Base-by-base conservation (phyloP, 192 early-diverging fungal genomes). In the Backusella psychrophila region DNA sequence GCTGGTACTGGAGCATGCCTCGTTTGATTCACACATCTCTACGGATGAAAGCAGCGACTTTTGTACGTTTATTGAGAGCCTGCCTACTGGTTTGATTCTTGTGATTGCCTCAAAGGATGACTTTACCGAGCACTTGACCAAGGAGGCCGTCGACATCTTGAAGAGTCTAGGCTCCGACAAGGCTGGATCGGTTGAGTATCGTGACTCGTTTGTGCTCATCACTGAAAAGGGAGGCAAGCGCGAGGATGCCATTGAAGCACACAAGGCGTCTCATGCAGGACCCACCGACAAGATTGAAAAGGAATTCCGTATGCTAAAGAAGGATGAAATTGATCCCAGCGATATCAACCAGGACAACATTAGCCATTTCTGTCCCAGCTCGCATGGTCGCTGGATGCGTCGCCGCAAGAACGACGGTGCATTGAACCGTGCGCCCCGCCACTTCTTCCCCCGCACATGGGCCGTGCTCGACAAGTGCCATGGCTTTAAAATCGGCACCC, bases 191-290 rank as follows among this genome's bases (percentile, higher is more conserved):
- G 56, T 93, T 33, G 72, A 81, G 38, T 94, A 93, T 78, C 90
- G 94, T 56, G 95, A 96, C 71, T 94, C 93, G 23, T 96, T 90
- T 89, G 93, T 90, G 67, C 46, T 96, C n/a, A 90, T 96, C 81
- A 91, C 91, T 3, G 88, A 93, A 71, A 94, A 94, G 82, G 38
- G 38, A 44, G 91, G 91, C 73, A 87, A 89, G 1, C 29, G 35
- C 1, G 53, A 70, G 12, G 42, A 14, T 87, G 29, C 85, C 2
- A 75, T 83, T 4, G 94, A 96, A 78, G 74, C 83, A 4, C 88
- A 91, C 78, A 85, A 84, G 23, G 59, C 79, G 0, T 80, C 86
- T 1, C 74, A 81, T 35, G 77, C 83, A 68, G 90, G 91, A 2
- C 91, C 93, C 4, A 93, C 93, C 1, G 88, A 86, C 33, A 66